A percentile compares a stretch with the other conserved stretches of the same genome.
These are phyloP conservation scores for Astragalus glycyphyllos DNA, from an alignment of 306 rosid species.

Conservation along the genomic window DNA sequence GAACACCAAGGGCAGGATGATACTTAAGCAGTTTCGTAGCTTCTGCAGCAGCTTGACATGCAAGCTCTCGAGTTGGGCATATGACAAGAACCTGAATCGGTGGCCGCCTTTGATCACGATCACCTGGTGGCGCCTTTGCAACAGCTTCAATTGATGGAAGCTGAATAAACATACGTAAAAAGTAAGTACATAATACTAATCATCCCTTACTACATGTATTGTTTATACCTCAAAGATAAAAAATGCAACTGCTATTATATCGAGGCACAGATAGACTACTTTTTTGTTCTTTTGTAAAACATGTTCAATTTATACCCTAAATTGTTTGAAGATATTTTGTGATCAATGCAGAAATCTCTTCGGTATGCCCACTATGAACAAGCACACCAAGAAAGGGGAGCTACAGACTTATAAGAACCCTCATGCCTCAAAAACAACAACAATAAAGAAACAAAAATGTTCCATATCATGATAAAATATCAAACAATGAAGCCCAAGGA, in stretches of 20 bases:
- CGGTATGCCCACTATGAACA: not conserved
- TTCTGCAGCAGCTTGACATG: slow-evolving; percentile 89
- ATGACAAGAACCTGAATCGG: slow-evolving; percentile 88
- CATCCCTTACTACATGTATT: slow-evolving; percentile 14
- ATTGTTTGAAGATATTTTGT: not conserved
- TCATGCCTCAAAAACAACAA: not conserved
- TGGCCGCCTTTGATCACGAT: slow-evolving; percentile 70
- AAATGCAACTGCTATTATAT: not conserved
- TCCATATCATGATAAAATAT: not conserved
- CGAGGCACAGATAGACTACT: not conserved
- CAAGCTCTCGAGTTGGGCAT: slow-evolving; percentile 99
- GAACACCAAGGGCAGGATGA: slow-evolving; percentile 86
- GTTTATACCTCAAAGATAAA: slow-evolving; percentile 23
- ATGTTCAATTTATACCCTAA: not conserved
- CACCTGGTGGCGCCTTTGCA: slow-evolving; percentile 65
- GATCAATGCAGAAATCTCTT: not conserved
- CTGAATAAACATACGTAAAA: slow-evolving; percentile 54
- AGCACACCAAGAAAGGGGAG: not conserved
- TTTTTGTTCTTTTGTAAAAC: not conserved
- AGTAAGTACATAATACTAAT: slow-evolving; percentile 39
- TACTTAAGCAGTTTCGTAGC: slow-evolving; percentile 80
- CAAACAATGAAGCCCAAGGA: slow-evolving; percentile 11
- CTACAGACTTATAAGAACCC: not conserved
- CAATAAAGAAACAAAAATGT: slow-evolving; percentile 15
- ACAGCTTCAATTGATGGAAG: slow-evolving; percentile 96